Evolutionary conservation across 768 basidiomycete genomes (phyloP).

Genomic region (Clitopilus hobsonii): DNA sequence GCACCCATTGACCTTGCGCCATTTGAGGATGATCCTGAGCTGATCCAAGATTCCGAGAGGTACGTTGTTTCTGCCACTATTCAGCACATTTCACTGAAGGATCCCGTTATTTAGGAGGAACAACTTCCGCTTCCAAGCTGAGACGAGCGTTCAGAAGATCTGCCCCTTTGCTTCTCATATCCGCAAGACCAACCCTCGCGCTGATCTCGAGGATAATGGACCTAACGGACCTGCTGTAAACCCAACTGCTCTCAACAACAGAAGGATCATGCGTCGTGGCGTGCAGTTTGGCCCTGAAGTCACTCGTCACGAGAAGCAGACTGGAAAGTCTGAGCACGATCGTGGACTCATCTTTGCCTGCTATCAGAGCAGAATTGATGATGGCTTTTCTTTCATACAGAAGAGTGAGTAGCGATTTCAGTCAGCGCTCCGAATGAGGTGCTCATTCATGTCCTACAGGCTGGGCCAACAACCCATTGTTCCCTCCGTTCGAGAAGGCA

Average conservation of each 20-base stretch:
- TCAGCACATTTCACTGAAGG: conserved; percentile 7
- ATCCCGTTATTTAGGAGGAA: conserved; percentile 28
- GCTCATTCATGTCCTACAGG: conserved; percentile 13
- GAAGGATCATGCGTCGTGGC: conserved; percentile 43
- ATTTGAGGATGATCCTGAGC: conserved; percentile 33
- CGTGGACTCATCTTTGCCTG: conserved; percentile 45
- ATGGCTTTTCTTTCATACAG: conserved; percentile 40
- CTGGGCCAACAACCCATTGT: conserved; percentile 33
- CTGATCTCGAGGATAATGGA: conserved; percentile 28
- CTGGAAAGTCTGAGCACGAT: conserved; percentile 35
- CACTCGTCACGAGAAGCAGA: conserved; percentile 28
- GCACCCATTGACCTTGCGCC: conserved; percentile 43
- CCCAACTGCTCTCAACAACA: conserved; percentile 18
- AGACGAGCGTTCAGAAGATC: conserved; percentile 27
- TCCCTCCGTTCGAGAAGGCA: conserved; percentile 26
- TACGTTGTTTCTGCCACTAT: conserved; percentile 9
- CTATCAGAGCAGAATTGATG: conserved; percentile 35
- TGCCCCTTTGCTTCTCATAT: conserved; percentile 48
- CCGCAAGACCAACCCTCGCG: conserved; percentile 43
- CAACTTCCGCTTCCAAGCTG: conserved; percentile 34
- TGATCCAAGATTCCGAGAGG: conserved; percentile 31
- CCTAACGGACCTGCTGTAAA: background rate
- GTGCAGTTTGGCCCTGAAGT: conserved; percentile 51
- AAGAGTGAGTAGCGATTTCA: conserved; percentile 21
- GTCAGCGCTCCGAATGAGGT: conserved; percentile 1